Conservation (phyloP, 2,329 filamentous ascomycete genomes). For the Pseudogymnoascus sp. region DNA sequence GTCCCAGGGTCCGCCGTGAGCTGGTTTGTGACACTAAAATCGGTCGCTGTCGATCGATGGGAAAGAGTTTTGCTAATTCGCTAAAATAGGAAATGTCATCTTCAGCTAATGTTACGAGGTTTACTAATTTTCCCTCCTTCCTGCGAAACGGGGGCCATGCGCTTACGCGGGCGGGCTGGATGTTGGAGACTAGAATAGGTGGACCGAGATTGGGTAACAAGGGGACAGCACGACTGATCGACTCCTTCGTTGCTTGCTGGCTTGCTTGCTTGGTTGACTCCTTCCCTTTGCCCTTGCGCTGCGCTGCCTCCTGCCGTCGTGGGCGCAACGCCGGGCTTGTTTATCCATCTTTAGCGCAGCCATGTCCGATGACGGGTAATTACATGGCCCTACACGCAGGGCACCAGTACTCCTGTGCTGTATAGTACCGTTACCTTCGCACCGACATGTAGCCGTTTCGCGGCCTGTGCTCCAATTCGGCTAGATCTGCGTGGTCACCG, state of each 20-base stretch:
- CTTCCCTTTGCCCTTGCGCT: background rate
- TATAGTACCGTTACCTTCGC: background rate
- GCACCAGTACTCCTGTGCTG: background rate
- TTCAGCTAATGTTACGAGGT: background rate
- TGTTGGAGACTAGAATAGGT: background rate
- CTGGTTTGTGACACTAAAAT: background rate
- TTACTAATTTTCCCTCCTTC: background rate
- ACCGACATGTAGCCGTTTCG: background rate
- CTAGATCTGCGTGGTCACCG: conserved; percentile 2
- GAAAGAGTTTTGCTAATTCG: background rate
- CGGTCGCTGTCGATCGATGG: background rate
- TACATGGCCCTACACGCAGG: background rate
- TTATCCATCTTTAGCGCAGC: background rate
- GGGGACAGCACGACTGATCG: background rate
- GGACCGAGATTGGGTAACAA: background rate
- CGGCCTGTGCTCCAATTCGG: background rate
- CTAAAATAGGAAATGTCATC: background rate
- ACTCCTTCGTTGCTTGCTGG: background rate
- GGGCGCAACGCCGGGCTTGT: background rate
- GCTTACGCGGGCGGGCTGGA: background rate
- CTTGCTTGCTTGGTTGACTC: background rate
- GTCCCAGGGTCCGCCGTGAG: background rate
- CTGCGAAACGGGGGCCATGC: background rate
- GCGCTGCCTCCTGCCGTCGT: background rate
- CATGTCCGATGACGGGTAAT: background rate